Percentiles rank a stretch among this genome's conserved stretches.
phyloP scores from a whole-genome alignment of 345 rosid species.

The Combretum micranthum region DNA sequence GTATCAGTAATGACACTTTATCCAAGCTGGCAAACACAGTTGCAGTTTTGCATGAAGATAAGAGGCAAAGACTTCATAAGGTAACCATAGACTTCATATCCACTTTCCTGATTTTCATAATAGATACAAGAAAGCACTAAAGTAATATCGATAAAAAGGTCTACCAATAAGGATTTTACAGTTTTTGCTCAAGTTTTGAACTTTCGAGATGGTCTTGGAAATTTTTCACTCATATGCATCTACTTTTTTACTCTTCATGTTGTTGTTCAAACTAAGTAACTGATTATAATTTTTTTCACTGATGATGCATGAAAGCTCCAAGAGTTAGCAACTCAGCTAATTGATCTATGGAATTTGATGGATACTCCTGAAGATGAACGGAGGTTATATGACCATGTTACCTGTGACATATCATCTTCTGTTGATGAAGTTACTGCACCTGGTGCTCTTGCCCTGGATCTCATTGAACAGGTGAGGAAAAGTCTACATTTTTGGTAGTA shows the following conservation, averaged over 20 bases:
- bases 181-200: too few species aligned
- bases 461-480: conserved; percentile 71
- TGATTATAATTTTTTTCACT: too few species aligned
- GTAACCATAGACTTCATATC: conserved; percentile 14
- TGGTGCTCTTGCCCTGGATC: conserved; percentile 82
- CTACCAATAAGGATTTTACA: too few species aligned
- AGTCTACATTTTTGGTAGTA: neutral
- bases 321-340: conserved; percentile 78
- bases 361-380: conserved; percentile 93
- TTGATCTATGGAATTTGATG: conserved; percentile 97
- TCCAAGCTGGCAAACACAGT: conserved; percentile 75
- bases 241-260: too few species aligned
- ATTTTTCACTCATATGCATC: too few species aligned
- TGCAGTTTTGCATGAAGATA: conserved; percentile 65
- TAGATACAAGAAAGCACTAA: too few species aligned
- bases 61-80: conserved; percentile 82
- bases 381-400: conserved; percentile 72
- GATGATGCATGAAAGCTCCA: conserved; percentile 53
- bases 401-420: conserved; percentile 75
- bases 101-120: too few species aligned
- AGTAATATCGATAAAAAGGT: too few species aligned
- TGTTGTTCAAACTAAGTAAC: too few species aligned
- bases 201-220: too few species aligned
- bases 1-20: conserved; percentile 90
- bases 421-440: conserved; percentile 77